Evolutionary conservation across 2,329 filamentous ascomycete genomes (phyloP).

Genomic region (Grosmannia clavigera): DNA sequence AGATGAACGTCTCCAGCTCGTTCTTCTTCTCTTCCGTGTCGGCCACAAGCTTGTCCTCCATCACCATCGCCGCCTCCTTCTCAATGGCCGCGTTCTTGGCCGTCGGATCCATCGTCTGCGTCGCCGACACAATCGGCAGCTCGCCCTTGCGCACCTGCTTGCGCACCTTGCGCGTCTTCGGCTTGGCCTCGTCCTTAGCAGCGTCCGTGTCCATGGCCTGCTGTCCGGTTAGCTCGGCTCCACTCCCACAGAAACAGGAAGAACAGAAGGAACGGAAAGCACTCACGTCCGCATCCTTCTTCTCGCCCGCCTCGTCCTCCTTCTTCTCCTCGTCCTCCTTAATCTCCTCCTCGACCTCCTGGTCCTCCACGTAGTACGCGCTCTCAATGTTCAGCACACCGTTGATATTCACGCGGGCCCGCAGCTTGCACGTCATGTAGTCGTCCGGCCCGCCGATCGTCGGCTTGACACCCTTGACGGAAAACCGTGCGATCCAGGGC

Average conservation of each 20-base stretch:
- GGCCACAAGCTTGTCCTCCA: conserved; percentile 96
- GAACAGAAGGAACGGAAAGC: background rate
- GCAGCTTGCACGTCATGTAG: conserved; percentile 99
- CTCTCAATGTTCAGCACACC: conserved; percentile 93
- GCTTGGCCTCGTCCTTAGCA: conserved; percentile 45
- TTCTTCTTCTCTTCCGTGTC: conserved; percentile 99
- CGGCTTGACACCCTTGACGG: conserved; percentile 92
- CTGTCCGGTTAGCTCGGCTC: conserved; percentile 1
- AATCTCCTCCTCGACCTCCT: conserved; percentile 73
- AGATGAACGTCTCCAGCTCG: conserved; percentile 95
- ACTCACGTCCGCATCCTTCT: conserved; percentile 66
- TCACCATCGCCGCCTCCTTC: conserved; percentile 81
- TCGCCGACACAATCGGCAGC: conserved; percentile 73
- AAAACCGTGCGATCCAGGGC: conserved; percentile 95
- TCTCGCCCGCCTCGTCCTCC: conserved; percentile 25
- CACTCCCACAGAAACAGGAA: no score
- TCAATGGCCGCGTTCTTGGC: conserved; percentile 59
- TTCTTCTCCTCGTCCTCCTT: conserved; percentile 25
- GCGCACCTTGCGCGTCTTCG: conserved; percentile 93
- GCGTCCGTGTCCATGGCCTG: conserved; percentile 80
- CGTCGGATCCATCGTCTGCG: conserved; percentile 60
- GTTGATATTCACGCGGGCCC: conserved; percentile 92
- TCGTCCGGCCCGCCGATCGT: conserved; percentile 67
- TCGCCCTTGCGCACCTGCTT: conserved; percentile 98
- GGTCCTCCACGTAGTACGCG: conserved; percentile 95